Percentiles rank a stretch among this genome's conserved stretches.
Evolutionary conservation across 148 eudicot species (phyloP).

Genomic region (Silene latifolia): DNA sequence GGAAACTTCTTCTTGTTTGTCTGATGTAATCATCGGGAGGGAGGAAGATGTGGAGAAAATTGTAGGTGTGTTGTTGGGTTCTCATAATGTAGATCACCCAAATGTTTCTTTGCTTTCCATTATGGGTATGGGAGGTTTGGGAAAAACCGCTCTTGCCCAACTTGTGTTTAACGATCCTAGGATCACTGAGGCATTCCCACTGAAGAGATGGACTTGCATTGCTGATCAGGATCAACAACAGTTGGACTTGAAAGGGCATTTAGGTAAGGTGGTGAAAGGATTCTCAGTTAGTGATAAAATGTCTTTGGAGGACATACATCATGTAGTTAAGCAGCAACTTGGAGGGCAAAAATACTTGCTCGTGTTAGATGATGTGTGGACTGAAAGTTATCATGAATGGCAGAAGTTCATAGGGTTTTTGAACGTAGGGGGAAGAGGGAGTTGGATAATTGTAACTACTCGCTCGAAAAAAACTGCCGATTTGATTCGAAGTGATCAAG

Average conservation of each 20-base stretch:
- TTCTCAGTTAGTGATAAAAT: background rate
- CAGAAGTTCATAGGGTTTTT: background rate
- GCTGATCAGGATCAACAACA: conserved; percentile 15
- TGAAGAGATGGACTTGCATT: conserved; percentile 28
- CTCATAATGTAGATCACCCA: background rate
- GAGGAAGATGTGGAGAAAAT: conserved; percentile 26
- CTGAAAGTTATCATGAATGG: background rate
- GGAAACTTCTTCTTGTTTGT: conserved; percentile 7
- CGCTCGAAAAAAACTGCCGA: background rate
- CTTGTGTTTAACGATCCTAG: conserved; percentile 26
- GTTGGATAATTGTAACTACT: conserved; percentile 7
- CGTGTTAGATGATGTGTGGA: conserved; percentile 5
- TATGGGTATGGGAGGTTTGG: conserved; percentile 34
- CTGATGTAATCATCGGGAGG: conserved; percentile 29
- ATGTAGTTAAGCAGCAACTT: background rate
- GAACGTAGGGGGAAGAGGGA: conserved; percentile 7
- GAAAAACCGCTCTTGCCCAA: conserved; percentile 35
- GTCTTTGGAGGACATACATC: background rate
- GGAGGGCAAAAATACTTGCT: background rate
- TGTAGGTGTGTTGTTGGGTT: conserved; percentile 13
- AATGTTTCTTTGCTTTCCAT: conserved; percentile 27
- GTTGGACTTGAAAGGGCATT: background rate
- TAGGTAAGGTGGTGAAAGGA: background rate
- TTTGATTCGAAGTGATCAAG: background rate
- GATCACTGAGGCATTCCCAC: conserved; percentile 5